Evolutionary conservation across 192 early-diverging fungal genomes (phyloP).

Genomic region (Coemansia sp.): DNA sequence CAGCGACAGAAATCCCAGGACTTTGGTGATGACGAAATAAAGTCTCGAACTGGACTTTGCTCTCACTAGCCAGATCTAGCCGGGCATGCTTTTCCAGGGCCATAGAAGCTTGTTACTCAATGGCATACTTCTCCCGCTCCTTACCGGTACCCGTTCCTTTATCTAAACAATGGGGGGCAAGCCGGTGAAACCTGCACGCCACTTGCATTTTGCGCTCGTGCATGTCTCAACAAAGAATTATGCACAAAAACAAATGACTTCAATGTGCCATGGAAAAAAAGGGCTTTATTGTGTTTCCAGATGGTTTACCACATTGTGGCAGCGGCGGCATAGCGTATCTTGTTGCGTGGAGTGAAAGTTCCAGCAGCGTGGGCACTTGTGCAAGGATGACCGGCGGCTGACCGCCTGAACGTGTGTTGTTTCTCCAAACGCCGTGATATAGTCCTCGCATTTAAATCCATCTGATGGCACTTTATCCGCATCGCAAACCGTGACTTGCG

Average conservation of each 20-base stretch:
- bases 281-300: too few relatives aligned
- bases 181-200: too few relatives aligned
- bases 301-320: constrained; percentile 39
- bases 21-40: neutral
- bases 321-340: constrained; percentile 61
- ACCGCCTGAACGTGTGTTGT: constrained; percentile 41
- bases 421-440: constrained; percentile 16
- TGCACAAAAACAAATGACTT: neutral
- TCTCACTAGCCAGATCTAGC: too few relatives aligned
- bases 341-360: constrained; percentile 55
- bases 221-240: neutral
- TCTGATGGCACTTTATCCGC: neutral
- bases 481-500: constrained; percentile 18
- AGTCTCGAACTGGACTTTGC: neutral
- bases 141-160: too few relatives aligned
- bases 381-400: constrained; percentile 48
- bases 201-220: too few relatives aligned
- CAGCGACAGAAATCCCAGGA: too few relatives aligned
- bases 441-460: constrained; percentile 13
- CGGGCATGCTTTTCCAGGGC: too few relatives aligned
- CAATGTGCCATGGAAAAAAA: neutral
- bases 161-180: too few relatives aligned
- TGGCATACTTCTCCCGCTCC: too few relatives aligned
- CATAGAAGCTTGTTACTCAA: too few relatives aligned
- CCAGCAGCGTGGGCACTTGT: constrained; percentile 84